Evolutionary conservation across 768 basidiomycete genomes (phyloP).

Genomic region (Hypholoma fasciculare): DNA sequence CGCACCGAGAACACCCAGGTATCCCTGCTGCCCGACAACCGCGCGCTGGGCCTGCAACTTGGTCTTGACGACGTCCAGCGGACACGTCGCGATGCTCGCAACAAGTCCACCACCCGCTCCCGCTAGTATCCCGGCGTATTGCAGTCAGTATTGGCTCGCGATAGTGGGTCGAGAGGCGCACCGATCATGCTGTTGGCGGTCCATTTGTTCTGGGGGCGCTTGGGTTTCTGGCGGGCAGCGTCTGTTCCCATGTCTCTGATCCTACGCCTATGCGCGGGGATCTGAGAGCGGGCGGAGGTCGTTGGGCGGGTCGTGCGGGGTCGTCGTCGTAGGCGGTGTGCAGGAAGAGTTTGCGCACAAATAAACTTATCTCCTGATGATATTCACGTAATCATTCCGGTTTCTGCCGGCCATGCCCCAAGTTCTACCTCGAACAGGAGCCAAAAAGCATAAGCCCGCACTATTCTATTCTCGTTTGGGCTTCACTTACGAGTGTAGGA

Average conservation of each 20-base stretch:
- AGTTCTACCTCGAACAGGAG: background rate
- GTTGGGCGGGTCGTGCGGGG: constrained; percentile 11
- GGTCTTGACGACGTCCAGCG: constrained; percentile 97
- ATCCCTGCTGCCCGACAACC: constrained; percentile 66
- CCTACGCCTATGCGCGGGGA: constrained; percentile 57
- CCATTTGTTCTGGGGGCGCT: constrained; percentile 49
- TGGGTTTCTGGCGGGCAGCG: constrained; percentile 25
- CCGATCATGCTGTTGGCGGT: constrained; percentile 83
- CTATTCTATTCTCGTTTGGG: no score
- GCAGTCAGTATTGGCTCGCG: background rate
- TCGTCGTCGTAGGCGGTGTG: background rate
- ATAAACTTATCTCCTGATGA: constrained; percentile 1
- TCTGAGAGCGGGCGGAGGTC: constrained; percentile 24
- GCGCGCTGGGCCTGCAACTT: constrained; percentile 92
- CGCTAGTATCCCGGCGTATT: constrained; percentile 43
- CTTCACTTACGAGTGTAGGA: no score
- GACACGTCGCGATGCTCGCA: constrained; percentile 92
- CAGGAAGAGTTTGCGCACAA: background rate
- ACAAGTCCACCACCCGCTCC: constrained; percentile 95
- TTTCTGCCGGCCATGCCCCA: background rate
- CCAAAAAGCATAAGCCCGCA: no score
- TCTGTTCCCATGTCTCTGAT: constrained; percentile 64
- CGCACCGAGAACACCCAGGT: constrained; percentile 77
- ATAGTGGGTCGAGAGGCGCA: constrained; percentile 32
- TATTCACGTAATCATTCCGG: background rate